Conservation (phyloP, 139 green algal genomes). For the Spirogloea muscicola region DNA sequence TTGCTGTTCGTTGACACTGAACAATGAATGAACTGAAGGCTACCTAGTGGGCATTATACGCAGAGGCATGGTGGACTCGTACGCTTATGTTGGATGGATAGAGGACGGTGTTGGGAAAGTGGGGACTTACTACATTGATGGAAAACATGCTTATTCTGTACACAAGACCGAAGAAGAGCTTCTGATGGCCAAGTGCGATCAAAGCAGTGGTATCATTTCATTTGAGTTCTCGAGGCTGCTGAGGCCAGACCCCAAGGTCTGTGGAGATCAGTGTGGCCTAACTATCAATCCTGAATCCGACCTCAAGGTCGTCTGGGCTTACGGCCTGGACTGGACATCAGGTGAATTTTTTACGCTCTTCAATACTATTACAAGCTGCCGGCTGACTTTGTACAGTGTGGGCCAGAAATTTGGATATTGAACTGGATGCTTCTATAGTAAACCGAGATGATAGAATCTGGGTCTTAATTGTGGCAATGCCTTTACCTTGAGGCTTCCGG, state of each 20-base stretch:
- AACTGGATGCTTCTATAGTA: too few relatives aligned
- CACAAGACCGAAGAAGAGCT: conserved; percentile 11
- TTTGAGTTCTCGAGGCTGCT: conserved; percentile 39
- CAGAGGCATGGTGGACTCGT: conserved; percentile 44
- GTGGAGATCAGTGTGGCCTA: conserved; percentile 13
- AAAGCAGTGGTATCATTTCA: conserved; percentile 1
- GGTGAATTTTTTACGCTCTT: conserved; percentile 17
- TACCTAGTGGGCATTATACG: too few relatives aligned
- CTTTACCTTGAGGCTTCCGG: too few relatives aligned
- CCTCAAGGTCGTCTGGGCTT: conserved; percentile 38
- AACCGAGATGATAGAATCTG: too few relatives aligned
- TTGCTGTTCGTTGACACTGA: too few relatives aligned
- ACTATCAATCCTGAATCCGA: conserved; percentile 22
- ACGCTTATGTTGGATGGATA: conserved; percentile 37
- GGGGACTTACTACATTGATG: conserved; percentile 30
- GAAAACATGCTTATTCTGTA: neutral
- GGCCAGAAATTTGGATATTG: too few relatives aligned
- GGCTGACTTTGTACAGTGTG: too few relatives aligned
- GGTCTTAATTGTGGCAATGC: too few relatives aligned
- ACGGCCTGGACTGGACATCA: conserved; percentile 25
- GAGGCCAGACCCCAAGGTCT: neutral
- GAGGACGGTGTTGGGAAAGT: conserved; percentile 23
- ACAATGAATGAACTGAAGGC: too few relatives aligned
- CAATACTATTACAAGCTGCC: too few relatives aligned
- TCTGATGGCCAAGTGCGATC: neutral